These are phyloP conservation scores for Phytophthora constricta DNA, from an alignment of 352 stramenopile genomes.

Conservation along the genomic window DNA sequence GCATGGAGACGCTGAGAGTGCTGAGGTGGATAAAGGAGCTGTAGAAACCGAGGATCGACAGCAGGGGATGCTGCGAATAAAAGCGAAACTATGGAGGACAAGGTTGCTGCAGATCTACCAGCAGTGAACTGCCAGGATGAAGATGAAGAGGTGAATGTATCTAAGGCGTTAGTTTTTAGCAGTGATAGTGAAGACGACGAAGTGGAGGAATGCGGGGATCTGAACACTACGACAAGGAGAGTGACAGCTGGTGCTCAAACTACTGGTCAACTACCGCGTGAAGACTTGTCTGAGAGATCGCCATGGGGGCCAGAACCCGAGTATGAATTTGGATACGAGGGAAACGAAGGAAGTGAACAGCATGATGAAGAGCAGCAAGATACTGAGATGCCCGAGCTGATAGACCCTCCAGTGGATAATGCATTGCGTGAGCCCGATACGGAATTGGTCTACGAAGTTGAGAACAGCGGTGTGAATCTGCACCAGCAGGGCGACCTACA, in stretches of 20 bases:
- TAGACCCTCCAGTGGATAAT: background rate
- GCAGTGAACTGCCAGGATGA: conserved; percentile 31
- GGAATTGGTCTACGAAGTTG: background rate
- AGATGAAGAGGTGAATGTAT: conserved; percentile 42
- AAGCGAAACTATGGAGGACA: conserved; percentile 7
- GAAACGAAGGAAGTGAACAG: conserved; percentile 2
- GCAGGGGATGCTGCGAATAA: conserved; percentile 3
- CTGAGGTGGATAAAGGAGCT: conserved; percentile 2
- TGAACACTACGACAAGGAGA: conserved; percentile 4
- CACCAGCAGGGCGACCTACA: background rate
- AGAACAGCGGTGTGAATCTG: background rate
- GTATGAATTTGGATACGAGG: conserved; percentile 30
- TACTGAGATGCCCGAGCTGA: conserved; percentile 11
- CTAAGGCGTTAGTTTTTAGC: conserved; percentile 48
- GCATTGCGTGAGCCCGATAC: background rate
- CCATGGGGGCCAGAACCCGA: conserved; percentile 25
- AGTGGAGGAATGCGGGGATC: conserved; percentile 31
- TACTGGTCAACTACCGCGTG: background rate
- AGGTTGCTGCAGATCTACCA: conserved; percentile 7
- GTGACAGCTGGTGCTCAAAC: background rate
- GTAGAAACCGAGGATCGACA: conserved; percentile 5
- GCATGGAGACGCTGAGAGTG: conserved; percentile 16
- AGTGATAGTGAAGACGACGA: conserved; percentile 46
- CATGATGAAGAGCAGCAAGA: conserved; percentile 16
- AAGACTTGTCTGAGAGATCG: conserved; percentile 13